A percentile compares a stretch with the other conserved stretches of the same genome.
These are phyloP conservation scores for Tylopilus sp. DNA, from an alignment of 768 basidiomycete species.

Conservation along the genomic window DNA sequence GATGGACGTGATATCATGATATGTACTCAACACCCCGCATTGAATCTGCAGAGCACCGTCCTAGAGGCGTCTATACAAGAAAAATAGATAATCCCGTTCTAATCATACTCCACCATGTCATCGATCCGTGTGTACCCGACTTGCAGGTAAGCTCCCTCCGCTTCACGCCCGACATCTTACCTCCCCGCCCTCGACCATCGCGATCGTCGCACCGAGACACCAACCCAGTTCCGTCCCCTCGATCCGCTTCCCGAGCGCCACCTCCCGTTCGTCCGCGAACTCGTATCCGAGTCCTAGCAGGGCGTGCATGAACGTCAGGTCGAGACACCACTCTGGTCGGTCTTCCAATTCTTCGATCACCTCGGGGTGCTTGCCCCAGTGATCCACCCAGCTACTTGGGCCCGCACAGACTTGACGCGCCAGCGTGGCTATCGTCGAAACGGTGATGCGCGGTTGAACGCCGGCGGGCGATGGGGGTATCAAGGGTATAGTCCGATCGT, in stretches of 20 bases:
- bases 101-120: background rate
- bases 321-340: slow-evolving; percentile 93
- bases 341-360: slow-evolving; percentile 70
- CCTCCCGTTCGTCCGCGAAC: slow-evolving; percentile 63
- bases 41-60: no score
- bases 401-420: slow-evolving; percentile 77
- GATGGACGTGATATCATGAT: no score
- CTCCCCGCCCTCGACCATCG: slow-evolving; percentile 62
- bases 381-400: slow-evolving; percentile 49
- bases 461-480: slow-evolving; percentile 36
- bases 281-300: slow-evolving; percentile 89
- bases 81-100: background rate
- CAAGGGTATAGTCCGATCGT: slow-evolving; percentile 87
- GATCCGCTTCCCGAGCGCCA: slow-evolving; percentile 83
- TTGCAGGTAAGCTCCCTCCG: no score
- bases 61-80: no score
- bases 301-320: slow-evolving; percentile 93
- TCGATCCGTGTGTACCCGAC: no score
- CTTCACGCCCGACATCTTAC: slow-evolving; percentile 46
- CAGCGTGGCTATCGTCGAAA: slow-evolving; percentile 59
- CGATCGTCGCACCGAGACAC: slow-evolving; percentile 83
- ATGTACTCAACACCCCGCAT: no score
- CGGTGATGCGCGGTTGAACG: slow-evolving; percentile 34
- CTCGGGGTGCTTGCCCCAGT: slow-evolving; percentile 42
- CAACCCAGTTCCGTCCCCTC: slow-evolving; percentile 90